phyloP scores from a whole-genome alignment of 768 basidiomycete species.

The Boletus fagicola region DNA sequence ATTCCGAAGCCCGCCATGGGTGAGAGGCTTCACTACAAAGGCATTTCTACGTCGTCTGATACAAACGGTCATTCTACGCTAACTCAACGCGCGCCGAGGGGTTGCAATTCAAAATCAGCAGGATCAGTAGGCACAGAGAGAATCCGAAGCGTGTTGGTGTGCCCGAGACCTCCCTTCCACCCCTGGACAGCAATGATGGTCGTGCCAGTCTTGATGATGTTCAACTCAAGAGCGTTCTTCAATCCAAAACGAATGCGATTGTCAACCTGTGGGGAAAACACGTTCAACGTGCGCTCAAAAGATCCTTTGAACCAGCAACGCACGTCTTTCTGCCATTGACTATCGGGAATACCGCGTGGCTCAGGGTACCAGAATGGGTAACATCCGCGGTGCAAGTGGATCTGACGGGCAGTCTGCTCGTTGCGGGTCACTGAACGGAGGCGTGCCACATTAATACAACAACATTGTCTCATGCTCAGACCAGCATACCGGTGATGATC shows the following conservation, averaged over 20 bases:
- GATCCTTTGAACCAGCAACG: slow-evolving; percentile 26
- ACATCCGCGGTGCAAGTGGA: slow-evolving; percentile 93
- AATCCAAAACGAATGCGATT: slow-evolving; percentile 90
- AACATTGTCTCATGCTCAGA: neutral
- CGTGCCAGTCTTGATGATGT: slow-evolving; percentile 83
- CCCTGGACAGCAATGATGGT: slow-evolving; percentile 96
- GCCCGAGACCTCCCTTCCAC: slow-evolving; percentile 98
- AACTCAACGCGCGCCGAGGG: slow-evolving; percentile 39
- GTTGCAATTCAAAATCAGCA: slow-evolving; percentile 75
- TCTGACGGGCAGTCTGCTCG: slow-evolving; percentile 92
- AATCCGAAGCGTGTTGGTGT: slow-evolving; percentile 89
- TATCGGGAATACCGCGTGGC: slow-evolving; percentile 80
- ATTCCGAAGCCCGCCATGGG: neutral
- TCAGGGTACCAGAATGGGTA: slow-evolving; percentile 98
- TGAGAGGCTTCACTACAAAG: slow-evolving; percentile 1
- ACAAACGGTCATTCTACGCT: slow-evolving; percentile 2
- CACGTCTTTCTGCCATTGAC: slow-evolving; percentile 98
- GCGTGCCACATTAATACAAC: slow-evolving; percentile 5
- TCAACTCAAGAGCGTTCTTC: slow-evolving; percentile 75
- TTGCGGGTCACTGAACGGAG: slow-evolving; percentile 80
- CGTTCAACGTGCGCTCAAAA: slow-evolving; percentile 11
- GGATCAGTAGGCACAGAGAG: slow-evolving; percentile 78
- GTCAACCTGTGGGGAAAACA: slow-evolving; percentile 56
- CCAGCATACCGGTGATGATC: slow-evolving; percentile 81
- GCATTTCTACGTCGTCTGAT: slow-evolving; percentile 3